These are phyloP conservation scores for Paracorniculantispora psalliotae DNA, from an alignment of 2,329 filamentous ascomycete genomes.

Conservation along the genomic window DNA sequence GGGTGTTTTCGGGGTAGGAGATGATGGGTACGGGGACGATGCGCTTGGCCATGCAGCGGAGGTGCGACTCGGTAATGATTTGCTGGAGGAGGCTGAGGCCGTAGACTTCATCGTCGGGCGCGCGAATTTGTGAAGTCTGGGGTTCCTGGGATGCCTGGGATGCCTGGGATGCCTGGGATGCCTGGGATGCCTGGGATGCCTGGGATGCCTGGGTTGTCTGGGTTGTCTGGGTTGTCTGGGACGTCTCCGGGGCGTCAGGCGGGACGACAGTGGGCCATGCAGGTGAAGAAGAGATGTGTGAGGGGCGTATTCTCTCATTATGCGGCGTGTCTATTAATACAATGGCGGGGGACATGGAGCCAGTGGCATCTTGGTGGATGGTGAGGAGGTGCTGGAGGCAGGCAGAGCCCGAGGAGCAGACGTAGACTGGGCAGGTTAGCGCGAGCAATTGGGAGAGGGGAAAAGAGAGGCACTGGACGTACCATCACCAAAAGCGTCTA, in stretches of 20 bases:
- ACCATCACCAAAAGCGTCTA: slow-evolving; percentile 54
- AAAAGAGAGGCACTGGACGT: slow-evolving; percentile 18
- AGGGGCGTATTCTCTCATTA: slow-evolving; percentile 36
- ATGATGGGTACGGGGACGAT: slow-evolving; percentile 54
- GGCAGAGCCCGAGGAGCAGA: slow-evolving; percentile 48
- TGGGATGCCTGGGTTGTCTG: too few species aligned
- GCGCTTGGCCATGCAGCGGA: slow-evolving; percentile 51
- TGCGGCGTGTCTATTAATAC: slow-evolving; percentile 53
- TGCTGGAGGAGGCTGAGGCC: slow-evolving; percentile 51
- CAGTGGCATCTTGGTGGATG: slow-evolving; percentile 47
- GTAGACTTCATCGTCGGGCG: slow-evolving; percentile 46
- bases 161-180: too few species aligned
- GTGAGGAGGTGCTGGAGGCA: slow-evolving; percentile 50
- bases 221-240: too few species aligned
- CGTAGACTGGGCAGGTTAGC: slow-evolving; percentile 39
- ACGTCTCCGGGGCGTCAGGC: too few species aligned
- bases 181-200: too few species aligned
- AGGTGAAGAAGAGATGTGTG: slow-evolving; percentile 7
- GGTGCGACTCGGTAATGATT: slow-evolving; percentile 53
- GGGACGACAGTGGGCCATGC: slow-evolving; percentile 29
- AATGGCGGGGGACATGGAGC: slow-evolving; percentile 51
- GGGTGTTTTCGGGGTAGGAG: slow-evolving; percentile 30
- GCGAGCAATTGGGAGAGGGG: neutral
- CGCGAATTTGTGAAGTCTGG: slow-evolving; percentile 35
- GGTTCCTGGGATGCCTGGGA: too few species aligned